Evolutionary conservation across 305 asterid genomes (phyloP), one percentile per base, ranked within the genome.

Genomic region (Fraxinus paxiana): DNA sequence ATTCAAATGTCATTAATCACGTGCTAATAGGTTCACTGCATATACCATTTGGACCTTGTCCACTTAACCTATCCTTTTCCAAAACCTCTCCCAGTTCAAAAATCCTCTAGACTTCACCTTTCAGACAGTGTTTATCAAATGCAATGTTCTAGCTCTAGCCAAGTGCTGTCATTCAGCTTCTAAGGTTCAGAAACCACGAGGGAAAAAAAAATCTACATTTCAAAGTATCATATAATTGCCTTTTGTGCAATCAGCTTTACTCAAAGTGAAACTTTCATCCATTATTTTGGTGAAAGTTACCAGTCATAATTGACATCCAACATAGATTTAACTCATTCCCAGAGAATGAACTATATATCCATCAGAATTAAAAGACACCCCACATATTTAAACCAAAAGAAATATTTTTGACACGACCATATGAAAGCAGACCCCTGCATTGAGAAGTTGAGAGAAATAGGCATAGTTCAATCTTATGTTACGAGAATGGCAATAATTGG

Each of bases 11-110:
- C 59, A 46, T 46, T 12, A 46, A 54, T 54, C 24, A 54, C 24
- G 9, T 54, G 63, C 24, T 17, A 54, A 17, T 54, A 54, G 24
- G 63, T 54, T 54, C 63, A 54, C 24, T 54, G 24, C 24, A n/a
- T 88, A 13, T 46, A 51, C 61, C 28, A 18, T 56, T 56, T 17
- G 67, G 67, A 56, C 26, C 67, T 56, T 18, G 67, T 56, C 67
- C 28, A 18, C 67, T 51, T 51, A 4, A 6, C 67, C 67, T n/a
- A 56, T 4, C 67, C 28, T 6, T 56, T 56, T 6, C 67, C 28
- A 18, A 4, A 22, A 18, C 67, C 67, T 56, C 18, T 22, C 67
- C 28, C 28, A 17, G 4, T 56, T 56, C 67, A 56, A 17, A 56
- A 56, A 56, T 56, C 9, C 67, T 18, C 0, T 17, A 18, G 67